These are phyloP conservation scores for Sextonia rubra DNA, from an alignment of 164 flowering plant genomes.

Conservation along the genomic window DNA sequence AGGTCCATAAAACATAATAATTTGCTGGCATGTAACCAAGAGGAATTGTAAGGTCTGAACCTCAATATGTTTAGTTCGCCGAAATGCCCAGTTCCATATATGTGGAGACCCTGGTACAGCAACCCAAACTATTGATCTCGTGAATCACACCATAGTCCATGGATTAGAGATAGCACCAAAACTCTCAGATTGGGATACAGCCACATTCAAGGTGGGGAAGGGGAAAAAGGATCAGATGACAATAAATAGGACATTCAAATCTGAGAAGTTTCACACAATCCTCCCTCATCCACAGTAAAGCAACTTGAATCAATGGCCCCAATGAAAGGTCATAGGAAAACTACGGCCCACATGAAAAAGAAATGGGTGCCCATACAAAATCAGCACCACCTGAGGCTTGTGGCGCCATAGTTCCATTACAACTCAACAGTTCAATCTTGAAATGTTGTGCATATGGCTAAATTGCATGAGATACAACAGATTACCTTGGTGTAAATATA, in stretches of 20 bases:
- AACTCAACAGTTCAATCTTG: not conserved
- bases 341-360: not conserved
- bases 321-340: not conserved
- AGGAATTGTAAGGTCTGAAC: too few relatives aligned
- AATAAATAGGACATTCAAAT: not conserved
- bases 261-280: not conserved
- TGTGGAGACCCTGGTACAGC: too few relatives aligned
- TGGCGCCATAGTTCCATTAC: too few relatives aligned
- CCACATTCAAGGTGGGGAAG: not conserved
- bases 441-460: not conserved
- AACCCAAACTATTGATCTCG: too few relatives aligned
- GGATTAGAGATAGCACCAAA: too few relatives aligned
- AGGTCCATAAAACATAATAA: too few relatives aligned
- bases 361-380: not conserved
- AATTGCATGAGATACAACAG: not conserved
- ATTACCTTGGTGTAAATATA: conserved; percentile 28
- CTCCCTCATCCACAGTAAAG: not conserved
- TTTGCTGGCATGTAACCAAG: too few relatives aligned
- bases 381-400: too few relatives aligned
- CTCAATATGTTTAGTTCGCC: too few relatives aligned
- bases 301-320: not conserved
- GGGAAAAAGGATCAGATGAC: not conserved
- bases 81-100: too few relatives aligned
- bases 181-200: not conserved
- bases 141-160: too few relatives aligned